These are phyloP conservation scores for Neolentinus lepideus DNA, from an alignment of 1,284 basidiomycete genomes.

Conservation along the genomic window DNA sequence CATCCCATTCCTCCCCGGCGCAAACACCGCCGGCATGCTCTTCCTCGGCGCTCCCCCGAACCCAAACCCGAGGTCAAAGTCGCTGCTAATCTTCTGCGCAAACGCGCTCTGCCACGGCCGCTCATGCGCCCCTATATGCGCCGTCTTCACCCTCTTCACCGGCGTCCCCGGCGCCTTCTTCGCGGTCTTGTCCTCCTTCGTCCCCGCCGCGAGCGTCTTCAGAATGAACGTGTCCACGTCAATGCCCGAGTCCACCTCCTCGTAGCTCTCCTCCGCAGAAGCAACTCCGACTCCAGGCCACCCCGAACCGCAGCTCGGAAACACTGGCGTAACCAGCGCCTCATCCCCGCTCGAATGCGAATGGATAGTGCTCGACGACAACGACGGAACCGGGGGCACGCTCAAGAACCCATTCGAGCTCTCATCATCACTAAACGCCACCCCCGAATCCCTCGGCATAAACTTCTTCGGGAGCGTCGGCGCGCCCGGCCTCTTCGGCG, in stretches of 20 bases:
- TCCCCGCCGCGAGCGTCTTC: conserved; percentile 54
- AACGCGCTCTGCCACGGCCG: conserved; percentile 77
- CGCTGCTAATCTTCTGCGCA: conserved; percentile 52
- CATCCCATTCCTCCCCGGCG: conserved; percentile 16
- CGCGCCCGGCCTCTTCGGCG: conserved; percentile 39
- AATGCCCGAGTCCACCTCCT: conserved; percentile 22
- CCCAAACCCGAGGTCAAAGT: conserved; percentile 25
- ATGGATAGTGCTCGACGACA: conserved; percentile 56
- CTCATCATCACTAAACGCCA: conserved; percentile 56
- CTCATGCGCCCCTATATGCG: conserved; percentile 40
- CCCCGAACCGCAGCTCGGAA: conserved; percentile 45
- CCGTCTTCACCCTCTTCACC: conserved; percentile 63
- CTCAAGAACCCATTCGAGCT: conserved; percentile 28
- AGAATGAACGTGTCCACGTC: conserved; percentile 67
- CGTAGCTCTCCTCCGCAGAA: conserved; percentile 26
- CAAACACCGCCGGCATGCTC: conserved; percentile 67
- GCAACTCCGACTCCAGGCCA: conserved; percentile 48
- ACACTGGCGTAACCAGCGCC: conserved; percentile 47
- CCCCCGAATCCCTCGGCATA: conserved; percentile 60
- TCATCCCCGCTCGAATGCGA: conserved; percentile 47
- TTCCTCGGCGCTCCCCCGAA: conserved; percentile 46
- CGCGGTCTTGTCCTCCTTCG: conserved; percentile 34
- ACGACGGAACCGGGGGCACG: conserved; percentile 35
- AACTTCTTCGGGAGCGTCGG: conserved; percentile 52
- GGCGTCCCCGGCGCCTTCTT: conserved; percentile 74